Percentiles rank a stretch among this genome's conserved stretches.
Conservation (phyloP, 2,329 filamentous ascomycete genomes). For the Keithomyces neogunnii region DNA sequence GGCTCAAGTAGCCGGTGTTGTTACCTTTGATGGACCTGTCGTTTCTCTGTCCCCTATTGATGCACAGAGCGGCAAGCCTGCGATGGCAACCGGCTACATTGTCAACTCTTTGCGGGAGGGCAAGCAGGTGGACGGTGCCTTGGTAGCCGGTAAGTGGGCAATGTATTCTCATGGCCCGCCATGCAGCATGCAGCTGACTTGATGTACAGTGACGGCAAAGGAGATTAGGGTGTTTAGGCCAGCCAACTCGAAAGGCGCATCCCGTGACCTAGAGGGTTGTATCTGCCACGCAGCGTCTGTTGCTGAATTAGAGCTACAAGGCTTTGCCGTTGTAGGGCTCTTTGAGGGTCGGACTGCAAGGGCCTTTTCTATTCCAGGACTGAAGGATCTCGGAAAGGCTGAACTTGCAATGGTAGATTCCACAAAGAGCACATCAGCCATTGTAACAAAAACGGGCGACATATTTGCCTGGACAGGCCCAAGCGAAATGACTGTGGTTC, state of each 20-base stretch:
- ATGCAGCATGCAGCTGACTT: not conserved
- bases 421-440: slow-evolving; percentile 58
- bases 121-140: slow-evolving; percentile 64
- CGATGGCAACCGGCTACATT: slow-evolving; percentile 63
- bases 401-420: slow-evolving; percentile 65
- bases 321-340: slow-evolving; percentile 71
- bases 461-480: slow-evolving; percentile 84
- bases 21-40: slow-evolving; percentile 58
- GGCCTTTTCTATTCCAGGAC: slow-evolving; percentile 75
- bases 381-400: slow-evolving; percentile 72
- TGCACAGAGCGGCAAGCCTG: slow-evolving; percentile 65
- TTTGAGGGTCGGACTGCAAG: slow-evolving; percentile 76
- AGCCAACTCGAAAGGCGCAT: slow-evolving; percentile 77
- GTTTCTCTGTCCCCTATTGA: slow-evolving; percentile 74
- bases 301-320: slow-evolving; percentile 64
- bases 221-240: slow-evolving; percentile 87
- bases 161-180: not conserved
- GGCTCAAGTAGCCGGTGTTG: slow-evolving; percentile 61
- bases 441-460: slow-evolving; percentile 70
- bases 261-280: slow-evolving; percentile 76
- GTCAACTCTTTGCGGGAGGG: slow-evolving; percentile 74
- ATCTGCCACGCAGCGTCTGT: slow-evolving; percentile 77
- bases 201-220: slow-evolving; percentile 47
- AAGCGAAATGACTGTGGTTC: slow-evolving; percentile 74
- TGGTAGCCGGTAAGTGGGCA: slow-evolving; percentile 58